Evolutionary conservation across 2,329 filamentous ascomycete species (phyloP), one percentile per base, ranked within the genome.

Genomic region (Diplodia scrobiculata): DNA sequence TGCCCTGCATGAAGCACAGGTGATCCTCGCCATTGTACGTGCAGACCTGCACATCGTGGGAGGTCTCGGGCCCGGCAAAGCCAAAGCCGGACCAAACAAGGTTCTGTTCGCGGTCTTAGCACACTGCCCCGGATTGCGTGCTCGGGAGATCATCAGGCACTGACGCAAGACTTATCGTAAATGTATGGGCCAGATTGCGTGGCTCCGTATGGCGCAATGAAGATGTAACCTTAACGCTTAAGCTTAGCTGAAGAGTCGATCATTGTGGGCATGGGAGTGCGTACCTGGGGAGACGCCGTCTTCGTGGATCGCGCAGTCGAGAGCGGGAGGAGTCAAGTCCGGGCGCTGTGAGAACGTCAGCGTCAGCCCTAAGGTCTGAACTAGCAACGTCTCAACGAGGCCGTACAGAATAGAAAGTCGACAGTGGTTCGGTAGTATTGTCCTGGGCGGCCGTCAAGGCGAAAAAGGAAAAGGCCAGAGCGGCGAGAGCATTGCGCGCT

Each of bases 1-100:
- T 77, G 38, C 82, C 82, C 66, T 83, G 79, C 72, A 83, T 84
- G 72, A 81, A 83, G 71, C 82, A 84, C 14, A 84, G 71, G 68
- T 84, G 82, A 55, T 81, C 76, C 65, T 74, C 73, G 19, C 80
- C 81, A 14, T 81, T 76, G 73, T 83, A 84, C 41, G 76, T 70
- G 72, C 82, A 84, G 29, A 81, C 80, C 79, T 69, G 81, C 79
- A 68, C 81, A 77, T 67, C 78, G 78, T 71, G 83, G 21, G 79
- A 78, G 60, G 81, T 83, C 38, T 81, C 47, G 78, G 78, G 66
- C 79, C 82, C 51, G 78, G 80, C 2, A 80, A 81, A n/a, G 81
- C 73, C 75, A 25, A 81, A 83, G 25, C 82, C 82, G 21, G 79
- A 81, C 79, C 81, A 84, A 53, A 84, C 77, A 68, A 84, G 73